These are phyloP conservation scores for Ophioceras dolichostomum DNA, from an alignment of 2,329 filamentous ascomycete genomes.

Conservation along the genomic window DNA sequence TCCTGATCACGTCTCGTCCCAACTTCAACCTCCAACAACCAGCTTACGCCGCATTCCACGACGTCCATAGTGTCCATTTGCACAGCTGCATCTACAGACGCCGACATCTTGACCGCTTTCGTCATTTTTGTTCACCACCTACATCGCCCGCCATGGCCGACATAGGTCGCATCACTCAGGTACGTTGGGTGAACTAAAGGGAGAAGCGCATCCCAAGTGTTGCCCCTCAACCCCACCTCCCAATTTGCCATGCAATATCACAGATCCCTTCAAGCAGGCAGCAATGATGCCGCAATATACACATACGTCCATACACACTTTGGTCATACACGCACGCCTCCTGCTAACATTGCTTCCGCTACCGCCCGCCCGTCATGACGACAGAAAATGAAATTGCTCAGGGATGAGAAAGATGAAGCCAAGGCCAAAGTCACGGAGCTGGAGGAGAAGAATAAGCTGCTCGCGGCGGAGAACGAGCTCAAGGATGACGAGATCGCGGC, in stretches of 20 bases:
- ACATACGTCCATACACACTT: too few relatives aligned
- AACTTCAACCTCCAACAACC: not conserved
- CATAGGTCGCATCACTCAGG: conserved; percentile 88
- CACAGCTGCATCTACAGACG: too few relatives aligned
- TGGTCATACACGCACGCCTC: too few relatives aligned
- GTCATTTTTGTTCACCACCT: not conserved
- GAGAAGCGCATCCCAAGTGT: conserved; percentile 1
- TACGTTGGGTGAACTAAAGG: conserved; percentile 34
- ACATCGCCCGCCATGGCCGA: conserved; percentile 52
- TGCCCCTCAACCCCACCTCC: conserved; percentile 4
- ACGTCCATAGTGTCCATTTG: too few relatives aligned
- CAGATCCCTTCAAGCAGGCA: too few relatives aligned
- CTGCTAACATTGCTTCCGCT: too few relatives aligned
- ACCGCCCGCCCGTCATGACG: not conserved
- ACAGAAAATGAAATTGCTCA: conserved; percentile 92
- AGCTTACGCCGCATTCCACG: conserved; percentile 7
- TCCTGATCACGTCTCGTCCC: conserved; percentile 1
- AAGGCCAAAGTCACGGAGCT: conserved; percentile 75
- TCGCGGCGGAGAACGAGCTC: conserved; percentile 89
- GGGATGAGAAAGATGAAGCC: conserved; percentile 83
- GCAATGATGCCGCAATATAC: too few relatives aligned
- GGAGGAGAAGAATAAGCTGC: conserved; percentile 68
- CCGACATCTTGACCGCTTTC: not conserved
- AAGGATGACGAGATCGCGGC: conserved; percentile 99
- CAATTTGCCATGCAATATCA: too few relatives aligned